phyloP scores from a whole-genome alignment of 371 early-diverging fungal species.

The Caulochytrium protostelioides region DNA sequence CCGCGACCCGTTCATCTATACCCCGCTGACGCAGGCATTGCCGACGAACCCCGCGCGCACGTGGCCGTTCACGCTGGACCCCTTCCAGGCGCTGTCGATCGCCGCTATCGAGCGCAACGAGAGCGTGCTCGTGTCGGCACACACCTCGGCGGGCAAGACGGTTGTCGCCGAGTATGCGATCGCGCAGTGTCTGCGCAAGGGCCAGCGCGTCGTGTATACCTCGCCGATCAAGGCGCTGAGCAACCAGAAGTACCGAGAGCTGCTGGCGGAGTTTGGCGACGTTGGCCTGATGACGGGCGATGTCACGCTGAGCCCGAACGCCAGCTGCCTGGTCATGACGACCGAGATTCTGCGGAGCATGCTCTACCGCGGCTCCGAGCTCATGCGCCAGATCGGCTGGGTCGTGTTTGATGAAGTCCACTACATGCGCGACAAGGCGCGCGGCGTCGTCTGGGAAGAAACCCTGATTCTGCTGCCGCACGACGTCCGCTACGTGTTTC shows the following conservation, averaged over 20 bases:
- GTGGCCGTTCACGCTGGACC: slow-evolving; percentile 92
- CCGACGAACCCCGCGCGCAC: slow-evolving; percentile 61
- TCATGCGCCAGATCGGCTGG: slow-evolving; percentile 98
- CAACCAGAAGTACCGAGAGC: slow-evolving; percentile 99
- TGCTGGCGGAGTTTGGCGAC: slow-evolving; percentile 93
- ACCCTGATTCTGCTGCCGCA: slow-evolving; percentile 92
- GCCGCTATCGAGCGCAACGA: slow-evolving; percentile 85
- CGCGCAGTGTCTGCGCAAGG: slow-evolving; percentile 72
- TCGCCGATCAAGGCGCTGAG: slow-evolving; percentile 98
- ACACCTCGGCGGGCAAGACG: slow-evolving; percentile 99
- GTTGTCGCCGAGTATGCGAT: slow-evolving; percentile 99
- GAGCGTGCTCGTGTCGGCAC: slow-evolving; percentile 94
- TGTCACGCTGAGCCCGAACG: slow-evolving; percentile 93
- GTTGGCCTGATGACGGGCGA: slow-evolving; percentile 99
- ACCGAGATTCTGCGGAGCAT: slow-evolving; percentile 98
- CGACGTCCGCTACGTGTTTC: slow-evolving; percentile 84
- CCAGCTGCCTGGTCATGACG: slow-evolving; percentile 98
- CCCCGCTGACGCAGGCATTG: slow-evolving; percentile 60
- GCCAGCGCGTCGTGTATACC: slow-evolving; percentile 98
- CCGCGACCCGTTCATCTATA: no score
- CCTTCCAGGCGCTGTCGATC: slow-evolving; percentile 89
- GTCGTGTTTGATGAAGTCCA: slow-evolving; percentile 99
- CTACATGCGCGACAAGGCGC: slow-evolving; percentile 86
- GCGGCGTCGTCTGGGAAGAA: slow-evolving; percentile 99
- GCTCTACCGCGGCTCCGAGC: slow-evolving; percentile 96